Conservation (phyloP, 495 filamentous ascomycete species). For the Parathielavia appendiculata region DNA sequence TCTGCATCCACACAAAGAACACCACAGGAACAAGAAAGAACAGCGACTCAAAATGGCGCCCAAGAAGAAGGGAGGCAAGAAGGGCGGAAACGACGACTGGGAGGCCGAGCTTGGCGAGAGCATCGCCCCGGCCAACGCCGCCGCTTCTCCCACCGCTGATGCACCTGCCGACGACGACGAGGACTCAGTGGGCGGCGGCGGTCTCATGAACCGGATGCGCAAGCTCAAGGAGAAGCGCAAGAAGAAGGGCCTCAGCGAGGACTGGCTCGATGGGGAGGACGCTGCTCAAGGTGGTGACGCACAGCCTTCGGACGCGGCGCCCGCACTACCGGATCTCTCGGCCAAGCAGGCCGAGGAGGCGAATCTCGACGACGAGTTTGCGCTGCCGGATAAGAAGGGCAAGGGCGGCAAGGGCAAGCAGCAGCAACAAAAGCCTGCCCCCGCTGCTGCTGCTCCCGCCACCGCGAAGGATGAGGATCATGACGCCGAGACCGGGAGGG, state of each 20-base stretch:
- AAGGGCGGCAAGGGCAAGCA: slow-evolving; percentile 91
- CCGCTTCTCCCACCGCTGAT: slow-evolving; percentile 35
- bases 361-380: slow-evolving; percentile 80
- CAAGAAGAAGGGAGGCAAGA: slow-evolving; percentile 92
- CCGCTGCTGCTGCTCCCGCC: slow-evolving; percentile 37
- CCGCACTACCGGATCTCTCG: slow-evolving; percentile 44
- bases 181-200: slow-evolving; percentile 49
- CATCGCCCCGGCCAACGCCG: slow-evolving; percentile 40
- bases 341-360: slow-evolving; percentile 80
- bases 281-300: slow-evolving; percentile 23
- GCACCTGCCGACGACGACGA: slow-evolving; percentile 48
- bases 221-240: slow-evolving; percentile 89
- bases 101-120: slow-evolving; percentile 89
- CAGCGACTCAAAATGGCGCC: slow-evolving; percentile 61
- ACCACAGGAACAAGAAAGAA: background rate
- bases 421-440: slow-evolving; percentile 54
- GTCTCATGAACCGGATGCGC: slow-evolving; percentile 78
- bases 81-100: slow-evolving; percentile 88
- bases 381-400: slow-evolving; percentile 84
- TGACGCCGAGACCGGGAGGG: slow-evolving; percentile 52
- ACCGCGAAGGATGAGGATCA: slow-evolving; percentile 50
- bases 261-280: slow-evolving; percentile 65
- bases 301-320: slow-evolving; percentile 35
- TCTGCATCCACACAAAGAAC: slow-evolving; percentile 3
- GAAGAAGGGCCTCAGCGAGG: slow-evolving; percentile 79